Percentiles rank a stretch among this genome's conserved stretches.
These are phyloP conservation scores for Lasiosphaeris hirsuta DNA, from an alignment of 495 filamentous ascomycete species.

Conservation along the genomic window DNA sequence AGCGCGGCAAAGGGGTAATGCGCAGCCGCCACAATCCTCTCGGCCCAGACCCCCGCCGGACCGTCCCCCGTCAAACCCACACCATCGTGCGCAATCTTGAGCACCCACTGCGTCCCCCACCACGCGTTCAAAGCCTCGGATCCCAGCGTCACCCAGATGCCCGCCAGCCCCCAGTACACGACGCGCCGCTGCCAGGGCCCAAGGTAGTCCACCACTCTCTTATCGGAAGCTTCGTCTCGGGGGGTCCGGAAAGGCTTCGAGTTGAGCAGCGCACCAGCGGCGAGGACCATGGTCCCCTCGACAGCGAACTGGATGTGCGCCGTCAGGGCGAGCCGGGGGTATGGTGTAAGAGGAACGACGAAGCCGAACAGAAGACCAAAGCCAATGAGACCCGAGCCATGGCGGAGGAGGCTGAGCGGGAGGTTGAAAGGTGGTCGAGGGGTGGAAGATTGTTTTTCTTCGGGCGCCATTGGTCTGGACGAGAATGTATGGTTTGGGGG, in stretches of 20 bases:
- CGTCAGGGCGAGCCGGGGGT: slow-evolving; percentile 17
- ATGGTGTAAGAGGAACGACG: slow-evolving; percentile 13
- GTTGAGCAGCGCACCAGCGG: slow-evolving; percentile 11
- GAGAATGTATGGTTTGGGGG: no score
- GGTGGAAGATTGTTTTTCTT: not conserved
- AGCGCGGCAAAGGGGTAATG: slow-evolving; percentile 13
- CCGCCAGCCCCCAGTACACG: slow-evolving; percentile 9
- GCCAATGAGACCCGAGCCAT: slow-evolving; percentile 14
- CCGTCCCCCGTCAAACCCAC: slow-evolving; percentile 7
- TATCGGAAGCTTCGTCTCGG: not conserved
- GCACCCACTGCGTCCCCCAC: slow-evolving; percentile 17
- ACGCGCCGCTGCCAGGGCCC: not conserved
- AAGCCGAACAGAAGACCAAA: slow-evolving; percentile 18
- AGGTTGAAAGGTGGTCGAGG: slow-evolving; percentile 5
- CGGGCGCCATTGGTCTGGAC: slow-evolving; percentile 12
- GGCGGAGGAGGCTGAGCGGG: slow-evolving; percentile 16
- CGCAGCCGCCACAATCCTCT: slow-evolving; percentile 7
- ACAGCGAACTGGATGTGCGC: slow-evolving; percentile 21
- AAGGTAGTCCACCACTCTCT: slow-evolving; percentile 4
- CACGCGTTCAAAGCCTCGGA: slow-evolving; percentile 17
- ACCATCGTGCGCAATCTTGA: slow-evolving; percentile 15
- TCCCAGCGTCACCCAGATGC: slow-evolving; percentile 17
- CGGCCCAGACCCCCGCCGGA: slow-evolving; percentile 14
- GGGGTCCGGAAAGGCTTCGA: slow-evolving; percentile 5
- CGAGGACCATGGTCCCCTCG: slow-evolving; percentile 17